Evolutionary conservation across 805 yeast genomes (phyloP).

Genomic region (Tetrapisispora namnaoensis): DNA sequence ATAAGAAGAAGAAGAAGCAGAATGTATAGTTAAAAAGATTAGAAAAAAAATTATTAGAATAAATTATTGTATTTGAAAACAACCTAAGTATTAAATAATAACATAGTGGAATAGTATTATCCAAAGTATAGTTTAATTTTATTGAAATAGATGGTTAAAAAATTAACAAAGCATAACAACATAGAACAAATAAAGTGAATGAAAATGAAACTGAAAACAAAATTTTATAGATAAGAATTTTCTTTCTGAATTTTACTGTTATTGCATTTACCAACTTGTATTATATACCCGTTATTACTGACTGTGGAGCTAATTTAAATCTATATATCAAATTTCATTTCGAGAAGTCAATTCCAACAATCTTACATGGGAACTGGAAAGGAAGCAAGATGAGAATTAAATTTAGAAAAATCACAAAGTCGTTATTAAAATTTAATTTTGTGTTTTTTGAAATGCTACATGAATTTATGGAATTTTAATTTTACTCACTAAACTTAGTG

Average conservation of each 20-base stretch:
- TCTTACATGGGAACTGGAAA: too few species aligned
- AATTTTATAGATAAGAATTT: too few species aligned
- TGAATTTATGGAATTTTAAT: too few species aligned
- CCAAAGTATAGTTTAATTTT: conserved; percentile 1
- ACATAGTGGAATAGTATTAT: conserved; percentile 2
- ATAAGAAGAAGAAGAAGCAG: background rate
- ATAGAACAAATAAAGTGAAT: background rate
- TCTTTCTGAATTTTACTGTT: background rate
- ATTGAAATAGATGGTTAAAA: background rate
- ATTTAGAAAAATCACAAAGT: too few species aligned
- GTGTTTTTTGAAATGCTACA: too few species aligned
- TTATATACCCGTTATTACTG: background rate
- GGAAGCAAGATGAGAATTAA: too few species aligned
- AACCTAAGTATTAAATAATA: conserved; percentile 2
- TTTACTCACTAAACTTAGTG: too few species aligned
- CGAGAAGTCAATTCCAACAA: background rate
- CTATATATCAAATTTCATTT: background rate
- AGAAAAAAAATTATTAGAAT: conserved; percentile 1
- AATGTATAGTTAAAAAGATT: conserved; percentile 2
- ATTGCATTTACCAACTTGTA: background rate
- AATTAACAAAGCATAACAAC: background rate
- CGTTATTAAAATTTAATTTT: too few species aligned
- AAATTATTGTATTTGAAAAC: conserved; percentile 1
- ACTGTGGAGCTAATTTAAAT: too few species aligned
- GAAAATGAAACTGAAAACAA: background rate